phyloP scores from a whole-genome alignment of 2,329 filamentous ascomycete genomes.

The Neopestalotiopsis sp. region DNA sequence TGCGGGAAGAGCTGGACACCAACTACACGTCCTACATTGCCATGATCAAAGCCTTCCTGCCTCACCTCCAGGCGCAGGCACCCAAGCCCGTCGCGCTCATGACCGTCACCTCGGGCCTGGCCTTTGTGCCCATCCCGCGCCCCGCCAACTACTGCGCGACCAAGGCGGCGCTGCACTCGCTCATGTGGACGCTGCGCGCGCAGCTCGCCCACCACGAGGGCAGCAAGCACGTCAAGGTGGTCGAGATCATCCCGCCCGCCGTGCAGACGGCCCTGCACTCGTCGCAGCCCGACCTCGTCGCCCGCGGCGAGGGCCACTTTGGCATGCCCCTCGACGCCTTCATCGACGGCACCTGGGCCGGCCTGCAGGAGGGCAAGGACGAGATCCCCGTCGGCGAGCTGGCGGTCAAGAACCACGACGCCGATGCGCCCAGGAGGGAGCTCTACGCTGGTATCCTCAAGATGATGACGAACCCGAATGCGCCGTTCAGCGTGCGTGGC shows the following conservation, averaged over 20 bases:
- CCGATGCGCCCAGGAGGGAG: neutral
- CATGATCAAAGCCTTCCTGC: constrained; percentile 50
- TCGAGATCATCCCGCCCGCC: constrained; percentile 54
- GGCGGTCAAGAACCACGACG: neutral
- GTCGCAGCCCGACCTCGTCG: constrained; percentile 41
- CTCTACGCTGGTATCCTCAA: neutral
- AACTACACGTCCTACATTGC: constrained; percentile 53
- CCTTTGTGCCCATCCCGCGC: constrained; percentile 49
- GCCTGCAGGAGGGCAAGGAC: constrained; percentile 44
- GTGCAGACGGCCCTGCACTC: constrained; percentile 55
- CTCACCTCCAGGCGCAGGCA: constrained; percentile 40
- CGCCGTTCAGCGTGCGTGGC: neutral
- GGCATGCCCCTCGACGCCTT: constrained; percentile 47
- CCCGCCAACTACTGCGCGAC: constrained; percentile 58
- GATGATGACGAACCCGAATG: constrained; percentile 1
- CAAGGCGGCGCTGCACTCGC: constrained; percentile 57
- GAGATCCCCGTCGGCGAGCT: constrained; percentile 35
- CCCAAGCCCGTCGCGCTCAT: constrained; percentile 33
- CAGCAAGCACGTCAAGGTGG: constrained; percentile 40
- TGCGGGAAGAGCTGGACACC: constrained; percentile 48
- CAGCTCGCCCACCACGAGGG: constrained; percentile 39
- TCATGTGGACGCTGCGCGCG: constrained; percentile 48
- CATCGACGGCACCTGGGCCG: constrained; percentile 49
- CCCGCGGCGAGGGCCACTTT: constrained; percentile 35
- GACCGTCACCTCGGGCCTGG: constrained; percentile 47